Conservation (phyloP, 805 yeast species). For the Kazachstania viticola region DNA sequence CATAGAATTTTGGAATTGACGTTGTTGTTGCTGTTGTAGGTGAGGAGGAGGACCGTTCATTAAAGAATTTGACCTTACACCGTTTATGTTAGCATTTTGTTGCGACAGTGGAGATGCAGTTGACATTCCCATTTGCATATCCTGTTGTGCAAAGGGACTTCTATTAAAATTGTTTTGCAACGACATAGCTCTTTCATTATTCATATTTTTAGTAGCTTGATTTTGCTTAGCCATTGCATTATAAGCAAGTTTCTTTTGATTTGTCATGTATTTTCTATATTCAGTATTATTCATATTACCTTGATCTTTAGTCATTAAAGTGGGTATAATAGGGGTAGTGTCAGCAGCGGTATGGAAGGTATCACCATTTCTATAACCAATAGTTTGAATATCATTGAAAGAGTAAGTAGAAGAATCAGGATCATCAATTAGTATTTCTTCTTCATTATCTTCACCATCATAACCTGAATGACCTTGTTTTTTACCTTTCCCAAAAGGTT, state of each 20-base stretch:
- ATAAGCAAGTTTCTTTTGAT: conserved; percentile 48
- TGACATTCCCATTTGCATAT: neutral
- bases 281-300: conserved; percentile 38
- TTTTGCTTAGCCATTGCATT: conserved; percentile 32
- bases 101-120: neutral
- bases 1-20: conserved; percentile 1
- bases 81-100: conserved; percentile 1
- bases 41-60: conserved; percentile 1
- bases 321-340: conserved; percentile 69
- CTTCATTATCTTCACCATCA: conserved; percentile 28
- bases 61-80: conserved; percentile 6
- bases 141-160: neutral
- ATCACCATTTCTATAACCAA: conserved; percentile 52
- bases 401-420: conserved; percentile 34
- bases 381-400: conserved; percentile 51
- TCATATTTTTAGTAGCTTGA: conserved; percentile 1
- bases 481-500: conserved; percentile 6
- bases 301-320: conserved; percentile 33
- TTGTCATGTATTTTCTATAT: conserved; percentile 59
- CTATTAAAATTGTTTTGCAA: neutral
- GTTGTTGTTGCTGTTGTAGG: conserved; percentile 2
- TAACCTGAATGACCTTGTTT: conserved; percentile 6
- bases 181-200: conserved; percentile 13
- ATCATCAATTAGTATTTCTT: conserved; percentile 24
- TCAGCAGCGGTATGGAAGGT: conserved; percentile 43